phyloP scores from a whole-genome alignment of 345 rosid species.

The Pistacia atlantica region DNA sequence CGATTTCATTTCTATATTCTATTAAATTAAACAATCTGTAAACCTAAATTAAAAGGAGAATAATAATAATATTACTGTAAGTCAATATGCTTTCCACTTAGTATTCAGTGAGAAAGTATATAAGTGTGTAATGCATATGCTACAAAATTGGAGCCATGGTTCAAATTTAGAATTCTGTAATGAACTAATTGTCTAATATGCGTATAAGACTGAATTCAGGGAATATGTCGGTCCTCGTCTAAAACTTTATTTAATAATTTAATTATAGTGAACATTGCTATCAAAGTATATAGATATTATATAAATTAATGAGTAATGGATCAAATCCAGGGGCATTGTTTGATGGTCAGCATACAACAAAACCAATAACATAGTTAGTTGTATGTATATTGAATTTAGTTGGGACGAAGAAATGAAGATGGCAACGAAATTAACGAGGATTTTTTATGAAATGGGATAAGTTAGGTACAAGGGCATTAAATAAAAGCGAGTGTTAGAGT shows the following conservation, averaged over 20 bases:
- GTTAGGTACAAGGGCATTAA: no score
- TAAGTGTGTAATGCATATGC: background rate
- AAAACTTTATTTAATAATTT: background rate
- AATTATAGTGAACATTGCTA: no score
- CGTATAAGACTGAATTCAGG: constrained; percentile 31
- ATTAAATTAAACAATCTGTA: no score
- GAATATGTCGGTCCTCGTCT: constrained; percentile 31
- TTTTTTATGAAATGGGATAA: no score
- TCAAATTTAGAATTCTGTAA: constrained; percentile 27
- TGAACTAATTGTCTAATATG: constrained; percentile 8
- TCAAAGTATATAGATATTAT: no score
- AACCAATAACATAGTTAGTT: background rate
- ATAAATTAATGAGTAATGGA: background rate
- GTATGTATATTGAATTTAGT: no score
- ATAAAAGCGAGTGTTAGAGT: no score
- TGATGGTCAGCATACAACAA: background rate
- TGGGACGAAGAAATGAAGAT: no score
- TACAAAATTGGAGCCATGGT: constrained; percentile 17
- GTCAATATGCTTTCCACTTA: background rate
- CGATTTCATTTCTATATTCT: no score
- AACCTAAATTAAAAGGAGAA: no score
- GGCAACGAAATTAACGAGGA: no score
- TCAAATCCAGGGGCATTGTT: constrained; percentile 1
- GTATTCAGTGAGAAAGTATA: constrained; percentile 37
- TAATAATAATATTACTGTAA: background rate